These are phyloP conservation scores for Dothistroma pini DNA, from an alignment of 2,329 filamentous ascomycete species.

Conservation along the genomic window DNA sequence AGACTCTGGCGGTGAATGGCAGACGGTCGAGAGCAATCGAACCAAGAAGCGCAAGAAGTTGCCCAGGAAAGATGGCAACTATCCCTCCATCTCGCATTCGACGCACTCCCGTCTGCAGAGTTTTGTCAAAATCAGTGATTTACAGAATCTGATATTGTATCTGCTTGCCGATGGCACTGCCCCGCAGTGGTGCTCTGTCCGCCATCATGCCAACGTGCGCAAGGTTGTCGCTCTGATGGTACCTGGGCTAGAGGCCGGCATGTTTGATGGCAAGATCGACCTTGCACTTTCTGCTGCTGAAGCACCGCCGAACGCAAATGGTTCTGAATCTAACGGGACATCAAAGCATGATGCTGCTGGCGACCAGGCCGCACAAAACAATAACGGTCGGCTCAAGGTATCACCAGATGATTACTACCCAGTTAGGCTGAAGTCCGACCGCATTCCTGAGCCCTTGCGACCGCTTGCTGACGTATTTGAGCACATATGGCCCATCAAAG, in stretches of 20 bases:
- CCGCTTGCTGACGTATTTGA: slow-evolving; percentile 78
- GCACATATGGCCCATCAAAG: slow-evolving; percentile 83
- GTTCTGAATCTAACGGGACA: slow-evolving; percentile 11
- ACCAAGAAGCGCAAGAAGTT: slow-evolving; percentile 28
- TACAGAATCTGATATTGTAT: slow-evolving; percentile 58
- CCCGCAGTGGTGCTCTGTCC: slow-evolving; percentile 62
- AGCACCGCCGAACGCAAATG: slow-evolving; percentile 3
- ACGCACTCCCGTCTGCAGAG: slow-evolving; percentile 52
- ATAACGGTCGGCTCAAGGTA: slow-evolving; percentile 13
- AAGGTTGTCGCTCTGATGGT: slow-evolving; percentile 91
- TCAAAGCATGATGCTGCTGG: background rate
- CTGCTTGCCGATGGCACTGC: slow-evolving; percentile 58
- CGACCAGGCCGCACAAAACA: background rate
- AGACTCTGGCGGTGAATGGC: slow-evolving; percentile 25
- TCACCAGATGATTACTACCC: slow-evolving; percentile 51
- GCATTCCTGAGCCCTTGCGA: slow-evolving; percentile 44
- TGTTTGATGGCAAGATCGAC: slow-evolving; percentile 66
- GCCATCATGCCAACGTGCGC: slow-evolving; percentile 52
- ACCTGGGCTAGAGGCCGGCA: slow-evolving; percentile 81
- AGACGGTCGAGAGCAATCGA: slow-evolving; percentile 24
- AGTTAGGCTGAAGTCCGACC: slow-evolving; percentile 39
- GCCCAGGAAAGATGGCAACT: slow-evolving; percentile 40
- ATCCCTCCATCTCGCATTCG: slow-evolving; percentile 52
- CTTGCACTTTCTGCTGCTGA: slow-evolving; percentile 3
- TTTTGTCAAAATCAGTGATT: slow-evolving; percentile 55